Evolutionary conservation across 2,329 filamentous ascomycete genomes (phyloP).

Genomic region (Fusarium sp.): DNA sequence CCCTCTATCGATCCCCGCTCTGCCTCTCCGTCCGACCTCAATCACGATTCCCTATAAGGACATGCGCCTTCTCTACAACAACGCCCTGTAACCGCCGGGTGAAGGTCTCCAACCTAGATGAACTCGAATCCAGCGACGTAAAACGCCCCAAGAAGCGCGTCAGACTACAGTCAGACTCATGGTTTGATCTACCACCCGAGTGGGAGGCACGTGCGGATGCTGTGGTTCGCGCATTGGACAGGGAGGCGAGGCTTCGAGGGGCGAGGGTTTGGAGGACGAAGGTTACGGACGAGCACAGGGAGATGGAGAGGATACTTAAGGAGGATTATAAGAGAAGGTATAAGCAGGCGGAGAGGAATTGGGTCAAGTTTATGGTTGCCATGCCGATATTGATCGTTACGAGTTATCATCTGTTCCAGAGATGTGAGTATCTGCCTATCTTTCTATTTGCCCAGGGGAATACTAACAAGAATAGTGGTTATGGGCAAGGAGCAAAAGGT

Average conservation of each 20-base stretch:
- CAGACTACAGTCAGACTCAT: background rate
- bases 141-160: background rate
- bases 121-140: background rate
- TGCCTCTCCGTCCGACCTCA: background rate
- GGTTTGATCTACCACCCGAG: background rate
- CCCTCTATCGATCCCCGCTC: background rate
- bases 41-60: slow-evolving; percentile 2
- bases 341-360: slow-evolving; percentile 61
- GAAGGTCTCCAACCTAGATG: background rate
- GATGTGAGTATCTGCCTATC: slow-evolving; percentile 56
- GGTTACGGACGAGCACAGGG: background rate
- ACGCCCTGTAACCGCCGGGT: background rate
- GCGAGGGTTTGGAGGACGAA: slow-evolving; percentile 3
- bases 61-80: slow-evolving; percentile 30
- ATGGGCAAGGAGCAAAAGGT: slow-evolving; percentile 51
- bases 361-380: slow-evolving; percentile 64
- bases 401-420: slow-evolving; percentile 68
- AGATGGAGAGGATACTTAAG: slow-evolving; percentile 41
- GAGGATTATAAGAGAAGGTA: slow-evolving; percentile 61
- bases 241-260: slow-evolving; percentile 16
- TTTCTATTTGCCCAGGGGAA: too few species aligned
- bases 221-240: background rate
- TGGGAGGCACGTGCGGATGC: background rate
- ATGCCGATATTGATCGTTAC: slow-evolving; percentile 69
- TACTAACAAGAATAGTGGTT: slow-evolving; percentile 47